Evolutionary conservation across 495 filamentous ascomycete species (phyloP), one percentile per base, ranked within the genome.

Genomic region (Penicillium macrosclerotiorum): DNA sequence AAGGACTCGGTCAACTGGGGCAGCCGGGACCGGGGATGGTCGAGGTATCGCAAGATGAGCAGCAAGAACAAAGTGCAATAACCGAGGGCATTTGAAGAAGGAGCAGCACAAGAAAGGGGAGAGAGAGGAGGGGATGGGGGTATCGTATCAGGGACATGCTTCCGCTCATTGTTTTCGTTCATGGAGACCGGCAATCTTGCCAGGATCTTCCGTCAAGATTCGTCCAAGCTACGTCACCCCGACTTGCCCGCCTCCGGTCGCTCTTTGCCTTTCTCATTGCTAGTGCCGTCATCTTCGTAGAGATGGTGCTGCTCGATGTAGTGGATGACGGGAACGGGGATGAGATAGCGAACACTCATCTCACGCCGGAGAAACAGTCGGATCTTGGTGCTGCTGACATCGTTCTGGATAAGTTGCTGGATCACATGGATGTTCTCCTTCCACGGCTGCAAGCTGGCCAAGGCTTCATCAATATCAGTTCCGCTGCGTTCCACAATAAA

Each of bases 401-500:
- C 86, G 57, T 95, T 95, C 34, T 89, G 83, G 36, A 96, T 90
- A 37, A 93, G 79, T 57, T 95, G 90, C 54, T 86, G 83, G 51
- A 95, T 90, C 36, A 93, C 83, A 59, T 87, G 81, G 45, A 96
- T 95, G 47, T 95, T 93, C 37, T 82, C 75, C 38, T 80, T 77
- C 78, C 77, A 86, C 25, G 82, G 81, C 57, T 88, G 81, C 31
- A 95, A 72, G 34, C 76, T 80, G 19, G 83, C 80, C 16, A 93
- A 71, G 3, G 89, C 89, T 53, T 90, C 86, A 48, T 91, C 86
- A 46, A 93, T 85, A 53, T 93, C 88, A 13, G 90, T 93, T n/a
- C 91, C 91, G 30, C 79, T 82, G 29, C 91, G 83, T 65, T 96
- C 90, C 34, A 96, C 80, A 47, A 95, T 90, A 67, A 95, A 95